Conservation (phyloP, 2,329 filamentous ascomycete genomes). For the Cytospora chrysosperma region DNA sequence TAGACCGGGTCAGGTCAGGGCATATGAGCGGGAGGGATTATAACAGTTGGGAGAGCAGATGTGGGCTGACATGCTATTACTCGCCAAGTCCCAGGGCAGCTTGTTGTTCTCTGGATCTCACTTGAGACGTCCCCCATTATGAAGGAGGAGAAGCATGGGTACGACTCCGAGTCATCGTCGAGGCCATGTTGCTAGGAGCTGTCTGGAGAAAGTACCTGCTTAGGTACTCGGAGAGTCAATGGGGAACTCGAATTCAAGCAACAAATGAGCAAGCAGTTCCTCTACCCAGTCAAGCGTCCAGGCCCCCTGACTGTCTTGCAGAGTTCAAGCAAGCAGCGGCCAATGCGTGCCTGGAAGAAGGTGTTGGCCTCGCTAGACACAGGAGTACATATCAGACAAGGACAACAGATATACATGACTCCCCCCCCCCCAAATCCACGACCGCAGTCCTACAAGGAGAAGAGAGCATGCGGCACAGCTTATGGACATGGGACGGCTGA, state of each 20-base stretch:
- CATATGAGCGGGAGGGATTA: background rate
- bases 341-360: background rate
- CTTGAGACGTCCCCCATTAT: background rate
- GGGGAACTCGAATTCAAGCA: background rate
- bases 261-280: background rate
- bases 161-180: background rate
- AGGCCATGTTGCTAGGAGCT: background rate
- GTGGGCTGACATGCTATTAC: conserved; percentile 13
- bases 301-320: background rate
- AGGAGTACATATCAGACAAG: background rate
- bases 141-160: too few relatives aligned
- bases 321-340: conserved; percentile 3
- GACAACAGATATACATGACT: background rate
- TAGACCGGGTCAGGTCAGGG: background rate
- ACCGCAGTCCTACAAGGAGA: background rate
- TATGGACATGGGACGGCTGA: background rate
- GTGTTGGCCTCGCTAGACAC: background rate
- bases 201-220: background rate
- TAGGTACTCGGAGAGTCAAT: background rate
- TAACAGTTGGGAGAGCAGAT: conserved; percentile 1
- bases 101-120: conserved; percentile 11
- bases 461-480: conserved; percentile 1
- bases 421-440: background rate
- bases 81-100: background rate
- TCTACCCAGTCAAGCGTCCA: background rate